Percentiles rank a stretch among this genome's conserved stretches.
phyloP scores from a whole-genome alignment of 805 yeast species.

The Kodamaea neixiangensis region DNA sequence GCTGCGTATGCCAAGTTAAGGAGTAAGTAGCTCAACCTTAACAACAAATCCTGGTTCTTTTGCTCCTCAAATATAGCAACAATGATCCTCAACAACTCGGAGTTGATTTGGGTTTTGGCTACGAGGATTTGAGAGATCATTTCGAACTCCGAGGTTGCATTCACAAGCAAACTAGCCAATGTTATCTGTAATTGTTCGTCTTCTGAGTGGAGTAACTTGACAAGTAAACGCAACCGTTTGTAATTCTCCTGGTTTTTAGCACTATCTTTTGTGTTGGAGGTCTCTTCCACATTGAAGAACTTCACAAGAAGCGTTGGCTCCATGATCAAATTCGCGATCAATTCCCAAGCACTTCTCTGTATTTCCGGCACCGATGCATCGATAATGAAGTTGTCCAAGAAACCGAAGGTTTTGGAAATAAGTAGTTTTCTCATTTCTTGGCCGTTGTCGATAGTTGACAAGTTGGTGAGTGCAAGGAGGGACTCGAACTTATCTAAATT shows the following conservation, averaged over 20 bases:
- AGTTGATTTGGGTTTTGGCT: conserved; percentile 14
- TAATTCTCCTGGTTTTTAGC: conserved; percentile 21
- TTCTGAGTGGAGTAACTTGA: conserved; percentile 37
- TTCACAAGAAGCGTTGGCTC: conserved; percentile 47
- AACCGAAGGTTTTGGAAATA: conserved; percentile 47
- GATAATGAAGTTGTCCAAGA: conserved; percentile 42
- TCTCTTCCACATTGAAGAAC: conserved; percentile 55
- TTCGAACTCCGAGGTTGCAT: conserved; percentile 41
- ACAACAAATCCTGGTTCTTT: conserved; percentile 22
- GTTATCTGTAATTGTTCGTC: conserved; percentile 30
- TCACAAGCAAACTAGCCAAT: conserved; percentile 41
- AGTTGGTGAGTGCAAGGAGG: conserved; percentile 66
- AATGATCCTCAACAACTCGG: conserved; percentile 21
- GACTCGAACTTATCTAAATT: conserved; percentile 53
- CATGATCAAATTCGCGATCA: conserved; percentile 59
- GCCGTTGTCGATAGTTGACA: conserved; percentile 50
- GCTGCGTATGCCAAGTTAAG: conserved; percentile 21
- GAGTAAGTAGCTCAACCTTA: conserved; percentile 28
- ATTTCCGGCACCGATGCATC: conserved; percentile 42
- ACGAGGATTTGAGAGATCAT: conserved; percentile 33
- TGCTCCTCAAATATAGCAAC: conserved; percentile 27
- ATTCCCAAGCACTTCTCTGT: conserved; percentile 63
- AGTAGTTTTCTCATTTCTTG: conserved; percentile 40
- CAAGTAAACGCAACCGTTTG: conserved; percentile 30
- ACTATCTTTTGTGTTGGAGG: neutral